These are phyloP conservation scores for Aspergillus sparsus DNA, from an alignment of 495 filamentous ascomycete genomes.

Conservation along the genomic window DNA sequence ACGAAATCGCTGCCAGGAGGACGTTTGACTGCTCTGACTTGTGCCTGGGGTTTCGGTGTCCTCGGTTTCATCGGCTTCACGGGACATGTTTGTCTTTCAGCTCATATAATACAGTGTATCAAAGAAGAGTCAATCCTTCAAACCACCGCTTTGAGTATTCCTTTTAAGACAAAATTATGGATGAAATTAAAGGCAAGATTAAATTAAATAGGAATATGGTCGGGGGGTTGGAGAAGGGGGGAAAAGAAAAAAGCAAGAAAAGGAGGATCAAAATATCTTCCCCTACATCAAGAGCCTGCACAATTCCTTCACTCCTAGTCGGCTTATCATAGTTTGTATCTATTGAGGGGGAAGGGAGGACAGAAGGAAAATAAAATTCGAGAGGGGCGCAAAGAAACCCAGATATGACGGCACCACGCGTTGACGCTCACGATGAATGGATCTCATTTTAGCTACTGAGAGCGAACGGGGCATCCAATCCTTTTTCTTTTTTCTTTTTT, in stretches of 20 bases:
- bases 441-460: too few relatives aligned
- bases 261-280: background rate
- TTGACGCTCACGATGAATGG: too few relatives aligned
- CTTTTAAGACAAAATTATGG: background rate
- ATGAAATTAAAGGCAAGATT: background rate
- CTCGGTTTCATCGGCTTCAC: background rate
- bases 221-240: too few relatives aligned
- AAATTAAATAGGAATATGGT: background rate
- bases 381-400: too few relatives aligned
- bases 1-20: background rate
- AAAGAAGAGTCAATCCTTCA: background rate
- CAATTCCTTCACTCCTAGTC: too few relatives aligned
- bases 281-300: too few relatives aligned
- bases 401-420: too few relatives aligned
- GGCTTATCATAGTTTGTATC: too few relatives aligned
- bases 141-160: background rate
- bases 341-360: too few relatives aligned
- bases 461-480: too few relatives aligned
- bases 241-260: background rate
- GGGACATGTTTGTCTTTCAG: background rate
- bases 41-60: background rate
- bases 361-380: too few relatives aligned
- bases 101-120: background rate
- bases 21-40: background rate
- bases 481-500: too few relatives aligned